Evolutionary conservation across 805 yeast genomes (phyloP).

Genomic region (Candida taoyuanica): DNA sequence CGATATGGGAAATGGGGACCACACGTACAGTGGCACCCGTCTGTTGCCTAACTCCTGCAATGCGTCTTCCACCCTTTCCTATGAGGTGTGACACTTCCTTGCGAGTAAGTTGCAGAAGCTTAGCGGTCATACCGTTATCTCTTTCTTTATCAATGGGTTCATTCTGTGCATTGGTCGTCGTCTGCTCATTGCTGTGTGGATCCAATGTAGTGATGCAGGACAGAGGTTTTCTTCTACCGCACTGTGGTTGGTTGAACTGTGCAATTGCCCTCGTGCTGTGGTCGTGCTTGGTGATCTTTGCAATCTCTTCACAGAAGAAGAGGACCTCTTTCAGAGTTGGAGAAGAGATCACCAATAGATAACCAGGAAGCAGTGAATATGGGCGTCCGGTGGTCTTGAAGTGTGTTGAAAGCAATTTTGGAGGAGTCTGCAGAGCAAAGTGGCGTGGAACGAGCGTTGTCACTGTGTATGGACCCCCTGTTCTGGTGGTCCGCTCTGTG

Average conservation of each 20-base stretch:
- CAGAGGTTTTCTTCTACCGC: background rate
- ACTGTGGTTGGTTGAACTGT: background rate
- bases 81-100: constrained; percentile 38
- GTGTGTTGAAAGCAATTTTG: background rate
- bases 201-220: too few relatives aligned
- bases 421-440: constrained; percentile 2
- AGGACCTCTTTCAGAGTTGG: background rate
- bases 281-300: background rate
- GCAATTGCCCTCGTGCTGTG: background rate
- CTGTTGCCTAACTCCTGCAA: constrained; percentile 31
- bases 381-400: constrained; percentile 4
- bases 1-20: constrained; percentile 27
- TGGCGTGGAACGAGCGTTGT: constrained; percentile 4
- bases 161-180: background rate
- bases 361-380: constrained; percentile 5
- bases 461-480: background rate
- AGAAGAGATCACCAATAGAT: background rate
- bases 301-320: background rate
- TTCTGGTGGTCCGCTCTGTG: background rate
- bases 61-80: constrained; percentile 39
- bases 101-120: constrained; percentile 23
- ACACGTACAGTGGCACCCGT: constrained; percentile 38
- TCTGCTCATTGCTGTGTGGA: background rate
- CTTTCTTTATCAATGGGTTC: too few relatives aligned
- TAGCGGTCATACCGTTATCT: background rate